Evolutionary conservation across 225 moss, liverwort and hornwort genomes (phyloP), one percentile per base, ranked within the genome.

Genomic region (Ulota crispa): DNA sequence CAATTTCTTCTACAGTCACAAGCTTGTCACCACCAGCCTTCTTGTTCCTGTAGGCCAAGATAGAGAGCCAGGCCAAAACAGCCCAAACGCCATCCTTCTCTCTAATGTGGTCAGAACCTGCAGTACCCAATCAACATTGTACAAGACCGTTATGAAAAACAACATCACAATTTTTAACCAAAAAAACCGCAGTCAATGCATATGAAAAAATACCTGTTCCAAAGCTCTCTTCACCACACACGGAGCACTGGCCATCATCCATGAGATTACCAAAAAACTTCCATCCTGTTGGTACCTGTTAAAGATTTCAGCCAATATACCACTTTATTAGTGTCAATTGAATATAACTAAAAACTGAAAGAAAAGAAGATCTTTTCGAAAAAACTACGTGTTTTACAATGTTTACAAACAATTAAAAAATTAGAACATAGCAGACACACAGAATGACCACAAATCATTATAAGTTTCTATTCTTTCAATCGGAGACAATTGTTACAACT

Each of bases 11-110:
- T 47, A 98, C 95, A 11, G 93, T 95, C 23, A 95, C 95, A 72
- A 95, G 95, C 72, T 95, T 92, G 88, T 93, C 94, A 63, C 95
- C 94, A 56, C 95, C 94, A 19, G 91, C 90, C 32, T 92, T 84
- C 86, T 95, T 95, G 72, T 81, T 90, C 81, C 85, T 86, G 63
- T 88, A 80, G 34, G 95, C 98, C 73, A 98, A 86, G 80, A 95
- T 98, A 41, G 95, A 98, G 26, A 95, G 90, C 94, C 98, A 95
- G 28, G 98, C 93, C 72, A 95, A 86, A 76, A 98, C 94, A 72
- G 98, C 95, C 98, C 95, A 98, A 45, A 95, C 84, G 24, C 98
- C 95, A 93, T 98, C 98, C 82, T 98, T 98, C 82, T 98, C 95
- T 82, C 95, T 87, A 36, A 98, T 98, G 83, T 98, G 98, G 76